Evolutionary conservation across 1,284 basidiomycete species (phyloP), one percentile per base, ranked within the genome.

Genomic region (Trametes pubescens): DNA sequence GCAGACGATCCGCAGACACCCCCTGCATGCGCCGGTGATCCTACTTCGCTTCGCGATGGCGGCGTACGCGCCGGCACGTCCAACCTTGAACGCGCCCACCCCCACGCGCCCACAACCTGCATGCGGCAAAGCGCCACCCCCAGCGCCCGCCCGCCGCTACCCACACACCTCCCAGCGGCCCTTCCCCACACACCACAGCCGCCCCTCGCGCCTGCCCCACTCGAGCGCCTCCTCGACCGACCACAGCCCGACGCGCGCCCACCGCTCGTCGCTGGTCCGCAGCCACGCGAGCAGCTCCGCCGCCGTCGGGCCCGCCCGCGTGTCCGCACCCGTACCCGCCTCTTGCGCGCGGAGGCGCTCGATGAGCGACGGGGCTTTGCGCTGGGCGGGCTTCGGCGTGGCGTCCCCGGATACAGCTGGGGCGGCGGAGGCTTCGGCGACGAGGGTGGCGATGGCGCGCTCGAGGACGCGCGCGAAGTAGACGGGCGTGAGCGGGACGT

Each of bases 231-330:
- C 89, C 62, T 84, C 79, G 0, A 92, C 80, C 54, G 80, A 79
- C 85, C 88, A 91, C 53, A 81, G 79, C 0, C 87, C 86, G 9
- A 92, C 74, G 65, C 80, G 79, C 62, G 78, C 80, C 91, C 90
- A 92, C 55, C 84, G 79, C 64, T 83, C 86, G 69, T 92, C 89
- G 48, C 73, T 77, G 46, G 75, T 73, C 65, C 75, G 77, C 67
- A 90, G 70, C 69, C 79, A 79, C 5, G 67, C 64, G 26, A 84
- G 70, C 21, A 92, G 79, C 10, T 83, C 84, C 26, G 80, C 80
- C 54, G 81, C 80, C 14, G 84, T 86, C 8, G 81, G 83, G 7
- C 84, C 84, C 37, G 22, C 46, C 13, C 18, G 11, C 22, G 47
- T 24, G 2, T 5, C 24, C 13, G 44, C 29, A 10, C n/a, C 49